Base-by-base conservation (phyloP, 257 asterid genomes). In the Thymus mandschuricus region DNA sequence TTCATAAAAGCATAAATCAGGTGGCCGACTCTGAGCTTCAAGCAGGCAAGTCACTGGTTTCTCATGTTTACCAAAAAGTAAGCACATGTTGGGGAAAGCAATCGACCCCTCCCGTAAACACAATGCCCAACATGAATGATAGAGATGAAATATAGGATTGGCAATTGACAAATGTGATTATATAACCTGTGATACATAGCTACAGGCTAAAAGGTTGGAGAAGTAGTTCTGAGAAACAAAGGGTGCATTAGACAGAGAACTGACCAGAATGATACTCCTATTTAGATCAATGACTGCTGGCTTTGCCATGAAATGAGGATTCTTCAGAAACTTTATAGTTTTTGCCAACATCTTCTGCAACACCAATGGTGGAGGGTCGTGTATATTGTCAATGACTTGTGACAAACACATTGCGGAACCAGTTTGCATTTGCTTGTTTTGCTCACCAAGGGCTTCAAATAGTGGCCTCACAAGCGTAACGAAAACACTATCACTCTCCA, bases 361-460 rank as follows among this genome's bases (percentile, higher is more conserved):
- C 73, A 88, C 83, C 67, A 81, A 62, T 4, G 87, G 85, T 7
- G 97, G 96, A 60, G 98, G 96, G 69, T 86, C 87, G 45, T 78
- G 88, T 76, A 88, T 85, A 77, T 75, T 85, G 78, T 94, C 98
- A 61, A 94, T 88, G 81, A 86, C 81, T 83, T 86, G 82, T 10
- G 98, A 85, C 86, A 94, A 83, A 77, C 98, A 89, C 83, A 94
- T 71, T 2, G 98, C 96, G 0, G 97, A 82, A 76, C 97, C 99
- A 77, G 74, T 80, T 69, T 94, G 99, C 79, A 89, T 83, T 21
- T 88, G 88, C 86, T 86, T 88, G 85, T 84, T 91, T 78, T 91
- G 97, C 80, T 94, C 99, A 51, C 97, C 97, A 72, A 94, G 68
- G 54, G 96, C 90, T 82, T 94, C 99, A 78, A 94, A 94, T 73